Evolutionary conservation across 768 basidiomycete genomes (phyloP), one percentile per base, ranked within the genome.

Genomic region (Chalciporus piperatus): DNA sequence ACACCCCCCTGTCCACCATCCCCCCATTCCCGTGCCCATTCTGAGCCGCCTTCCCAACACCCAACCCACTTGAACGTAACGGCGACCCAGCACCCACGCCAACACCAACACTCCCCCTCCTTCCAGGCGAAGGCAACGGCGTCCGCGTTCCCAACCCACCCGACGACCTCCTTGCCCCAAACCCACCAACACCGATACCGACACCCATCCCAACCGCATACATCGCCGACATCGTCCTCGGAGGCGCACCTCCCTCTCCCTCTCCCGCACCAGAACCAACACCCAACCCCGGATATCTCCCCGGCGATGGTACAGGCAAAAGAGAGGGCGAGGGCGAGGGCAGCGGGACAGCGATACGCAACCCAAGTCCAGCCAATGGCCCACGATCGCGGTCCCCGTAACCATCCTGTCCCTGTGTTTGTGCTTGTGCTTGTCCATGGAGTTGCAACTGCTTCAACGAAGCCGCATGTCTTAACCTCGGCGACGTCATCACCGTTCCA

Each of bases 401-500:
- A 22, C 22, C 22, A 22, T 41, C 13, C 40, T 17, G 2, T 48
- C 55, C 43, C 47, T 62, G 50, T 40, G 41, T 3, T 7, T 19
- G 27, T 40, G 41, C 6, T 7, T 19, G 27, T 27, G 7, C 3
- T 9, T 27, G 20, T 3, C n/a, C 16, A 5, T 28, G 47, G 22
- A 47, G 43, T 22, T 55, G 60, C 47, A 47, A 52, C 42, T 65
- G 64, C 54, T 44, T 58, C 47, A 73, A 53, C 11, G 83, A 81
- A 0, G 73, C 66, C 0, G 76, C 70, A 44, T 78, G 82, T n/a
- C 78, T 72, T 19, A 81, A 62, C 16, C 79, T 73, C 3, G 85
- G 85, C 11, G 76, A 79, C 2, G 85, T 86, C 77, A 89, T 85
- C 35, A 87, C 78, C 30, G 79, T 72, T 12, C 87, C 87, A 60